Percentiles rank a stretch among this genome's conserved stretches.
phyloP scores from a whole-genome alignment of 2,329 filamentous ascomycete species.

The Penicillium palitans region DNA sequence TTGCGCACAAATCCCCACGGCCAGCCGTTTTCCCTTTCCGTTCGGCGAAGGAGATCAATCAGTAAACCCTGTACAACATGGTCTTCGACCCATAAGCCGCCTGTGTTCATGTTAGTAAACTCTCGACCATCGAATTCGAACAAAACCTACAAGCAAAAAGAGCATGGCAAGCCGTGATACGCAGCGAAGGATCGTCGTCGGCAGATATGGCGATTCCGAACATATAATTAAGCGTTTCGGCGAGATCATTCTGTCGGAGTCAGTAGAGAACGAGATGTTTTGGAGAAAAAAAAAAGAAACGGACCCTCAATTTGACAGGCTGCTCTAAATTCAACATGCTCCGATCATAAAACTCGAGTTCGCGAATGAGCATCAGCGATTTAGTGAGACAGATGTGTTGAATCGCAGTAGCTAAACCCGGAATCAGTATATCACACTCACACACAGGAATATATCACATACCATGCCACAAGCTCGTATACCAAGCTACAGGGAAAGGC shows the following conservation, averaged over 20 bases:
- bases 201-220: conserved; percentile 37
- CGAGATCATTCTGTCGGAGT: conserved; percentile 25
- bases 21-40: conserved; percentile 13
- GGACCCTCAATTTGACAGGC: conserved; percentile 27
- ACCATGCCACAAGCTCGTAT: conserved; percentile 37
- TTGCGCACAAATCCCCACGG: conserved; percentile 11
- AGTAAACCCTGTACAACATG: conserved; percentile 14
- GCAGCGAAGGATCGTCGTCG: conserved; percentile 36
- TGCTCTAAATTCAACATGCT: conserved; percentile 16
- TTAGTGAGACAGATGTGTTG: conserved; percentile 39
- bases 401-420: conserved; percentile 31
- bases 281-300: not conserved
- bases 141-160: conserved; percentile 33
- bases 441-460: conserved; percentile 1
- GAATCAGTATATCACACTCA: not conserved
- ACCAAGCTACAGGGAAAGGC: conserved; percentile 37
- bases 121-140: not conserved
- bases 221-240: conserved; percentile 31
- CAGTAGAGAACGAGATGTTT: not conserved
- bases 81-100: conserved; percentile 34
- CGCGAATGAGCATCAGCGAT: conserved; percentile 30
- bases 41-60: conserved; percentile 12
- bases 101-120: conserved; percentile 11
- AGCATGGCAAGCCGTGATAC: conserved; percentile 37
- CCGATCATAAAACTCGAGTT: conserved; percentile 19